Evolutionary conservation across 129 eudicot genomes (phyloP), one percentile per base, ranked within the genome.

Genomic region (Flaveria trinervia): DNA sequence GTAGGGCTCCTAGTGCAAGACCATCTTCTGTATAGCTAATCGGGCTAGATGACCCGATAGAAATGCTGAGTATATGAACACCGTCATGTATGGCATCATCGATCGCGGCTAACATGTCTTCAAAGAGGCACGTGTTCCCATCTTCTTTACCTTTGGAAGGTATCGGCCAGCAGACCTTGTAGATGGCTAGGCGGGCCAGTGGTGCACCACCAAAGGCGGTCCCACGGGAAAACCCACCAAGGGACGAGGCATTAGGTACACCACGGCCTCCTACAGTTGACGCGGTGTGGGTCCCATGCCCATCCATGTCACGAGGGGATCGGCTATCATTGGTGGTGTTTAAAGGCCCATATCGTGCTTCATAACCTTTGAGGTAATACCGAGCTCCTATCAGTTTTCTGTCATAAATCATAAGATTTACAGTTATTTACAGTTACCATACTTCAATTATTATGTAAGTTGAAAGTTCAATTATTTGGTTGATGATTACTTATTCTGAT

Each of bases 121-220:
- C 91, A 11, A 74, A 87, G 25, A 84, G 79, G 78, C 99, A 95
- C 0, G 96, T 94, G 86, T 94, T 89, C 48, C 96, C 98, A 0
- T 75, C 74, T 69, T 79, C 92, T 77, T 88, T 91, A 16, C 85
- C 98, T 26, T 84, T 43, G 0, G 74, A 60, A 17, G 98, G 98
- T 41, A 89, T 39, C 0, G 97, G 83, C 99, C 99, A 95, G 36
- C 99, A 95, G 2, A 82, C 95, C 71, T 95, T 95, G 87, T 95
- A 95, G 65, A 92, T 86, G 13, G 99, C 92, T 4, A 95, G 83
- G 36, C 92, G 92, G 6, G 88, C 94, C 9, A 76, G 71, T 1
- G 99, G 97, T 3, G 96, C 97, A 10, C 99, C 99, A 0, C 99
- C 99, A 36, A 89, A 84, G 74, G 97, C 96, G 2, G 97, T 95